phyloP scores from a whole-genome alignment of 2,329 filamentous ascomycete genomes.

The Claviceps sp. region DNA sequence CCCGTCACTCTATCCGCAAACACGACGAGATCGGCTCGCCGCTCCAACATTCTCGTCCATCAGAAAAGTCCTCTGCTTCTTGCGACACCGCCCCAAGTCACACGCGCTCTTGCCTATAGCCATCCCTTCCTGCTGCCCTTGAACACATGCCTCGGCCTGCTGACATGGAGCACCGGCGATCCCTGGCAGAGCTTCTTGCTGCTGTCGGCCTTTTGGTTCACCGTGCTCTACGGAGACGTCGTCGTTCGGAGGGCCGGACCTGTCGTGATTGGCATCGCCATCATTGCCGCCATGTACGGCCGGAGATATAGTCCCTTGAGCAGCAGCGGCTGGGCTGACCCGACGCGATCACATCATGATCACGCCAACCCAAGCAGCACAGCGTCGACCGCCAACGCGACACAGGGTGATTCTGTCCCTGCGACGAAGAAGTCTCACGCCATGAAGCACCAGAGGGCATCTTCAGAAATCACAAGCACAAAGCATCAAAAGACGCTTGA shows the following conservation, averaged over 20 bases:
- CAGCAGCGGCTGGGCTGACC: slow-evolving; percentile 59
- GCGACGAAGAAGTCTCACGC: slow-evolving; percentile 13
- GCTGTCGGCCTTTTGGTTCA: slow-evolving; percentile 72
- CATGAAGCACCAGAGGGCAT: slow-evolving; percentile 28
- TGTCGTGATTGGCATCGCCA: slow-evolving; percentile 59
- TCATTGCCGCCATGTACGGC: slow-evolving; percentile 89
- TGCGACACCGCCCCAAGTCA: slow-evolving; percentile 89
- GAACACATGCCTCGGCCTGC: slow-evolving; percentile 69
- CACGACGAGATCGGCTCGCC: slow-evolving; percentile 47
- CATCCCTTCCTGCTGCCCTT: slow-evolving; percentile 86
- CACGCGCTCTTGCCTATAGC: slow-evolving; percentile 84
- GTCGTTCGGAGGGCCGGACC: slow-evolving; percentile 75
- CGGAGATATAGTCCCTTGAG: slow-evolving; percentile 81
- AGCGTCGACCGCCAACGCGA: slow-evolving; percentile 8
- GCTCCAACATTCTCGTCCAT: slow-evolving; percentile 87
- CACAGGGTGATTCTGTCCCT: slow-evolving; percentile 14
- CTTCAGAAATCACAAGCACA: slow-evolving; percentile 48
- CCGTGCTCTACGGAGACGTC: slow-evolving; percentile 72
- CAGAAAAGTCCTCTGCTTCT: slow-evolving; percentile 90
- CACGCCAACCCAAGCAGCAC: slow-evolving; percentile 9
- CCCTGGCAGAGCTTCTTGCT: slow-evolving; percentile 95
- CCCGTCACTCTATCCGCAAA: slow-evolving; percentile 63
- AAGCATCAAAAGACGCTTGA: slow-evolving; percentile 89
- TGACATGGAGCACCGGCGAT: slow-evolving; percentile 90
- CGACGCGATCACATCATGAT: slow-evolving; percentile 22